Evolutionary conservation across 2,329 filamentous ascomycete genomes (phyloP).

Genomic region (Dothistroma pini): DNA sequence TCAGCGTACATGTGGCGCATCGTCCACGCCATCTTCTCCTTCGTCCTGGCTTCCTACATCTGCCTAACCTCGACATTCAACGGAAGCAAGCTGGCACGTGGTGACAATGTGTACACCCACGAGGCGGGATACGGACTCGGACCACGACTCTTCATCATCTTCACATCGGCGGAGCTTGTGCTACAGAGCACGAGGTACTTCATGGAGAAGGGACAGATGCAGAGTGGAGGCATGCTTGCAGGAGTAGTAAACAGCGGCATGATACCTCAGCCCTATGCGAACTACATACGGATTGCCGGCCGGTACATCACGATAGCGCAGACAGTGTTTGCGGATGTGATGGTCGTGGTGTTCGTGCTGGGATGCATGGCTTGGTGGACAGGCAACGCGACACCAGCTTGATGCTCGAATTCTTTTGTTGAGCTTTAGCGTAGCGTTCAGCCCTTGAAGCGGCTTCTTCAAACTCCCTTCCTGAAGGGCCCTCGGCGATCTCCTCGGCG

Average conservation of each 20-base stretch:
- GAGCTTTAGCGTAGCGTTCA: slow-evolving; percentile 9
- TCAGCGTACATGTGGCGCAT: slow-evolving; percentile 64
- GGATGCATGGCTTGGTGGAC: slow-evolving; percentile 55
- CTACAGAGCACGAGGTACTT: slow-evolving; percentile 69
- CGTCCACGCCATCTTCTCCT: slow-evolving; percentile 67
- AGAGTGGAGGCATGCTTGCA: slow-evolving; percentile 60
- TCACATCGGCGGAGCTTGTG: slow-evolving; percentile 70
- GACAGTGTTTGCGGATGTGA: slow-evolving; percentile 68
- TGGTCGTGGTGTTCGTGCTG: slow-evolving; percentile 73
- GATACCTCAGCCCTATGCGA: slow-evolving; percentile 61
- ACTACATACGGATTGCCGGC: slow-evolving; percentile 59
- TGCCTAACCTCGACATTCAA: slow-evolving; percentile 64
- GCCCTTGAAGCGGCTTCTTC: neutral
- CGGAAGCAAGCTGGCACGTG: slow-evolving; percentile 60
- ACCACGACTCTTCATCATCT: slow-evolving; percentile 70
- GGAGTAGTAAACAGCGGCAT: slow-evolving; percentile 56
- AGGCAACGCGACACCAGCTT: slow-evolving; percentile 20
- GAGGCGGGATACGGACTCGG: slow-evolving; percentile 40
- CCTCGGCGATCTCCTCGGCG: too few species aligned
- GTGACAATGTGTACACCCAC: slow-evolving; percentile 37
- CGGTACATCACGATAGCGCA: slow-evolving; percentile 68
- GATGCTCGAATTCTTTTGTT: neutral
- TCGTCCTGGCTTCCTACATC: slow-evolving; percentile 68
- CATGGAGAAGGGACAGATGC: slow-evolving; percentile 58
- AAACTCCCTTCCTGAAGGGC: neutral